These are phyloP conservation scores for Fusarium sp. DNA, from an alignment of 2,329 filamentous ascomycete genomes.

Conservation along the genomic window DNA sequence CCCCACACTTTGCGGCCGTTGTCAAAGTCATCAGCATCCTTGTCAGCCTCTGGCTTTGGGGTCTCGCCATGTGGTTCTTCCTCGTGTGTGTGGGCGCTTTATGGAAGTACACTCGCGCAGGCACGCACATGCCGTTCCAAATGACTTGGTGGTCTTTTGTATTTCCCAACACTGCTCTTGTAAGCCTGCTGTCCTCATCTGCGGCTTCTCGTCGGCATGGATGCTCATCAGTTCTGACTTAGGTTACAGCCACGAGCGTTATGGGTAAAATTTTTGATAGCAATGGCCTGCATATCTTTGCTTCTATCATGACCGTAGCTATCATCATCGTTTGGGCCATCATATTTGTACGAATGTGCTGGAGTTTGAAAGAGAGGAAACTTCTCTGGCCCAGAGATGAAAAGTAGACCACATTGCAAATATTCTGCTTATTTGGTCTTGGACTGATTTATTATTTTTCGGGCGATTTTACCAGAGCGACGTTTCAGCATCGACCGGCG, in stretches of 20 bases:
- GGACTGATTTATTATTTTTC: not conserved
- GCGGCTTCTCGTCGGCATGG: not conserved
- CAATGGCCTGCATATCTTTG: conserved; percentile 73
- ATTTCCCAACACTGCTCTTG: conserved; percentile 82
- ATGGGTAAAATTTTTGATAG: conserved; percentile 74
- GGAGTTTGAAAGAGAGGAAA: conserved; percentile 73
- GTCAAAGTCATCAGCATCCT: conserved; percentile 68
- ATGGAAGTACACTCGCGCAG: conserved; percentile 71
- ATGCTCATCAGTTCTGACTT: not conserved
- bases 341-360: conserved; percentile 78
- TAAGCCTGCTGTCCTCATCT: conserved; percentile 31
- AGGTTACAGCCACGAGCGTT: conserved; percentile 77
- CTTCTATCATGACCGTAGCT: conserved; percentile 74
- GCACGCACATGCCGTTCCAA: conserved; percentile 76
- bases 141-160: conserved; percentile 91
- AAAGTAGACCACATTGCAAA: conserved; percentile 5
- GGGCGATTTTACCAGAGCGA: not conserved
- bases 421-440: not conserved
- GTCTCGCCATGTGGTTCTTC: conserved; percentile 87
- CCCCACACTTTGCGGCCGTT: conserved; percentile 59
- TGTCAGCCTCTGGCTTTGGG: conserved; percentile 84
- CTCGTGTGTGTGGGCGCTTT: conserved; percentile 82
- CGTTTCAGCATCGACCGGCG: not conserved
- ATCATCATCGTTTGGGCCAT: conserved; percentile 76
- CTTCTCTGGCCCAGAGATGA: conserved; percentile 81